Base-by-base conservation (phyloP, 1,139 yeast species). In the Tardiomyces blankii region DNA sequence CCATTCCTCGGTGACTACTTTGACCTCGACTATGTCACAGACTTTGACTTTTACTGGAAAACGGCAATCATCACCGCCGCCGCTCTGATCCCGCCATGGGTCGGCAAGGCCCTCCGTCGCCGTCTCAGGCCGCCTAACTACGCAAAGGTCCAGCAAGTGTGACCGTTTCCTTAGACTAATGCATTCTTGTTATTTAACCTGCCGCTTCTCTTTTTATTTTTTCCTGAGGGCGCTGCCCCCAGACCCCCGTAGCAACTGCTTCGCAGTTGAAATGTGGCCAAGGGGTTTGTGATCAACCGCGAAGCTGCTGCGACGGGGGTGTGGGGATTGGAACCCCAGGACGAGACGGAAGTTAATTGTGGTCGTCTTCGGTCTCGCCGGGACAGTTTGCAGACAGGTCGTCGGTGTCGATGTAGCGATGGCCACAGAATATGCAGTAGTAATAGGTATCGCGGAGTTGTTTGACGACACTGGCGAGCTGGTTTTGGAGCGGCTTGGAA, bases 91-190 rank as follows among this genome's bases (percentile, higher is more conserved):
- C 98, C 98, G 1, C 95, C 93, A 1, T 89, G 96, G 96, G 67
- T 83, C 2, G 80, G 80, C 3, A 85, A 85, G 62, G 73, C 85
- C 6, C 67, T 89, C 25, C 78, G 82, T 58, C 74, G 95, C 51
- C 78, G 72, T 53, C 64, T 93, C 48, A 77, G 88, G 53, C 98
- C 98, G 8, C 98, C 98, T 39, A 88, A 85, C 60, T 91, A 93
- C 64, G 97, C 97, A n/a, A 91, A 91, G 62, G 97, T 91, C 43
- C 96, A 86, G 63, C 93, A 82, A 30, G 58, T 54, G 1, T 49
- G 46, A 38, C 5, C 3, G 2, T 4, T 13, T 7, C 4, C 9
- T 18, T 23, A 18, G 14, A 14, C 13, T 41, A 44, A 21, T n/a
- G 11, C 5, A 30, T 30, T 3, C 16, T 5, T 30, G 5, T 30